phyloP scores from a whole-genome alignment of 192 early-diverging fungal genomes.

The Coemansia aciculifera region DNA sequence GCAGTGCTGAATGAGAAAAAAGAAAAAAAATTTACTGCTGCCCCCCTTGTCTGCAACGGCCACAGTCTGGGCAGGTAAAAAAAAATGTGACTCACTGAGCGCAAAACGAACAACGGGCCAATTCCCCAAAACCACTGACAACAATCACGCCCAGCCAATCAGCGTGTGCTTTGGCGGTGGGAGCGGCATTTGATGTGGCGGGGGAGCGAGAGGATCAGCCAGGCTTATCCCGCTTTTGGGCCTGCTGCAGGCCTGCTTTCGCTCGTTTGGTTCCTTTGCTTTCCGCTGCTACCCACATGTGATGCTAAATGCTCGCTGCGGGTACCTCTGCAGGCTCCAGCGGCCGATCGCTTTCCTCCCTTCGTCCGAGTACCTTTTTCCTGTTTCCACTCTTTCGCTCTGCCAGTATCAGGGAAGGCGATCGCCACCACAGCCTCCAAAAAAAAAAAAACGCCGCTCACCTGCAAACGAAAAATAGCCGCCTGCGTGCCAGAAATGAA shows the following conservation, averaged over 20 bases:
- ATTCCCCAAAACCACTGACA: not conserved
- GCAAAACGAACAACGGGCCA: not conserved
- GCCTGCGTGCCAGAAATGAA: not conserved
- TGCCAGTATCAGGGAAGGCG: not conserved
- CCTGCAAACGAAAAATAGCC: not conserved
- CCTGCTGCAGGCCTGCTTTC: constrained; percentile 7
- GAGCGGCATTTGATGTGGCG: not conserved
- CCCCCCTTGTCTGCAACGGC: constrained; percentile 12
- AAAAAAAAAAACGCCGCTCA: not conserved
- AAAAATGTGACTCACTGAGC: not conserved
- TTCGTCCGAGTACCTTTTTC: not conserved
- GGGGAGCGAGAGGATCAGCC: not conserved
- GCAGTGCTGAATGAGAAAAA: not conserved
- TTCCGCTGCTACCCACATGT: constrained; percentile 9
- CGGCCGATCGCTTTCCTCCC: constrained; percentile 1
- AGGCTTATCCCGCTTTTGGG: constrained; percentile 1
- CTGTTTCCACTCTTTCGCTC: not conserved
- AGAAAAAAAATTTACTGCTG: constrained; percentile 16
- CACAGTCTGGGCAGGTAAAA: not conserved
- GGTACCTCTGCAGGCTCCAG: constrained; percentile 10
- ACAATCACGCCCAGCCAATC: constrained; percentile 16
- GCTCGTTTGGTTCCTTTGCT: not conserved
- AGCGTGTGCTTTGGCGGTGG: not conserved
- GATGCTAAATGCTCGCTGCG: constrained; percentile 7
- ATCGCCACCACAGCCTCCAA: not conserved